Conservation (phyloP, 306 rosid species). For the Datisca glomerata region DNA sequence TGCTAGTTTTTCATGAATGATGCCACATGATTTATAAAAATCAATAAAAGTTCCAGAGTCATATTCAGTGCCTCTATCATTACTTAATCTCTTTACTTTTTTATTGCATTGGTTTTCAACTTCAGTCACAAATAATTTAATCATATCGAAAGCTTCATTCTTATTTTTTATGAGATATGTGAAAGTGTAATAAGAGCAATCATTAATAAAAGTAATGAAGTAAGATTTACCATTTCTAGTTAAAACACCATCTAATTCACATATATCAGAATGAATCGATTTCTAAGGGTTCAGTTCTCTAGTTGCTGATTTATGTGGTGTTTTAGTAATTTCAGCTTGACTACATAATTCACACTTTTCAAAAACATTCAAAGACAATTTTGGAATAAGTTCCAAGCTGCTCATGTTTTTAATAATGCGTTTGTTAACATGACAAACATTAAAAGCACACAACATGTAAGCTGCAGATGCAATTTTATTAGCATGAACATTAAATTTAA, state of each 20-base stretch:
- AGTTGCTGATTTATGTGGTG: neutral
- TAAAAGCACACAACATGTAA: conserved; percentile 8
- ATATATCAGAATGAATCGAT: conserved; percentile 3
- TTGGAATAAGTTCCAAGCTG: no score
- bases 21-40: neutral
- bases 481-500: neutral
- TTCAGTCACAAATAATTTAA: neutral
- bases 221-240: neutral
- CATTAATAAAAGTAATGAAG: conserved; percentile 7
- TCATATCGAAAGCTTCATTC: neutral
- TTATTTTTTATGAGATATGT: no score
- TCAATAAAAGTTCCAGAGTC: neutral
- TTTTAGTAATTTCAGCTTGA: neutral
- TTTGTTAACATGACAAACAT: conserved; percentile 8
- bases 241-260: neutral
- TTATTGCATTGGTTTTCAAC: neutral
- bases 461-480: neutral
- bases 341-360: no score
- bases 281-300: neutral
- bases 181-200: no score
- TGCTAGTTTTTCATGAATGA: neutral
- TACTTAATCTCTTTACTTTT: neutral
- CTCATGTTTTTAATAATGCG: conserved; percentile 1
- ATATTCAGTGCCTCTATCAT: neutral
- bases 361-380: conserved; percentile 4